Evolutionary conservation across 106 monocot genomes (phyloP).

Genomic region (Apostasia shenzhenica): DNA sequence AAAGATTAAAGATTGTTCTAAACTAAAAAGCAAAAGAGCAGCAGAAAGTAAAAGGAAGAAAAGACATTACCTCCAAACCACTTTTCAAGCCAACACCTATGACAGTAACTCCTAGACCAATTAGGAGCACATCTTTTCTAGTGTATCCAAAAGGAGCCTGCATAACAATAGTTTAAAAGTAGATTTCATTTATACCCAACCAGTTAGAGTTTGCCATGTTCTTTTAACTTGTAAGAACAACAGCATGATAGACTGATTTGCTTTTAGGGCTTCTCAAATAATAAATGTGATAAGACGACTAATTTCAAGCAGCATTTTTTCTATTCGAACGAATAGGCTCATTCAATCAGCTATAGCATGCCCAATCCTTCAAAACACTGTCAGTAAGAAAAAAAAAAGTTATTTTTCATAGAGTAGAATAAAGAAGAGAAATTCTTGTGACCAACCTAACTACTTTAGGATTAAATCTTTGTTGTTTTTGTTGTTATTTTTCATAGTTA

Average conservation of each 20-base stretch:
- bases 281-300: not conserved
- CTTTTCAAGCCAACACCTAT: conserved; percentile 67
- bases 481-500: no score
- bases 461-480: no score
- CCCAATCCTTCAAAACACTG: no score
- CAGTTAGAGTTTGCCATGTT: not conserved
- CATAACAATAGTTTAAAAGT: not conserved
- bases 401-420: no score
- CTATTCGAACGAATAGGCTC: no score
- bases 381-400: no score
- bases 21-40: not conserved
- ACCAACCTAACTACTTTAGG: no score
- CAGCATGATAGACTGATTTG: not conserved
- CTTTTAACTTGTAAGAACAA: not conserved
- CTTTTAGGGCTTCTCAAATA: not conserved
- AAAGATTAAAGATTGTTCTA: not conserved
- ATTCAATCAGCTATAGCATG: no score
- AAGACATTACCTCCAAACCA: conserved; percentile 71
- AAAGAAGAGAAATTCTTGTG: no score
- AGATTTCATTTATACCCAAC: not conserved
- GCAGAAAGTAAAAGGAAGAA: not conserved
- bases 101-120: conserved; percentile 72
- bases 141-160: conserved; percentile 85
- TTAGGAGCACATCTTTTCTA: conserved; percentile 91
- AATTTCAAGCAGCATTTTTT: no score